Evolutionary conservation across 148 eudicot species (phyloP).

Genomic region (Cornus florida): DNA sequence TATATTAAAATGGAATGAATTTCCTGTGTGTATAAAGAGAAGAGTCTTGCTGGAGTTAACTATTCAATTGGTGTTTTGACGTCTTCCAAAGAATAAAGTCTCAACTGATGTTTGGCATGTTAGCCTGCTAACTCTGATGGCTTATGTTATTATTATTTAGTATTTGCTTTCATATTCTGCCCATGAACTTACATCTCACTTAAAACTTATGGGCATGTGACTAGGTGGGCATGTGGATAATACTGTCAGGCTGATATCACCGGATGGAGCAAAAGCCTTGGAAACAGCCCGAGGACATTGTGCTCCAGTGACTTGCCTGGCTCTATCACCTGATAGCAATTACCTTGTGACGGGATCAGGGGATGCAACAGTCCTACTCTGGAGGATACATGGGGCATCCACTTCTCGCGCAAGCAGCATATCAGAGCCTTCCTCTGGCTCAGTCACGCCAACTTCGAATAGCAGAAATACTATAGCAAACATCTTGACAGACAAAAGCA

Average conservation of each 20-base stretch:
- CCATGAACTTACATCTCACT: not conserved
- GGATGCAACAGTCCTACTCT: constrained; percentile 76
- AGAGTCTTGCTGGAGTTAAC: not conserved
- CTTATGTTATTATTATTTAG: not conserved
- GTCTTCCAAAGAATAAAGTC: not conserved
- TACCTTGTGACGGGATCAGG: constrained; percentile 93
- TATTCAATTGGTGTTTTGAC: not conserved
- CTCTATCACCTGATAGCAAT: constrained; percentile 75
- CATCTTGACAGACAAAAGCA: constrained; percentile 54
- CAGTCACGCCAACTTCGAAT: constrained; percentile 54
- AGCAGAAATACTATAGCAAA: constrained; percentile 42
- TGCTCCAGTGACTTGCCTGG: constrained; percentile 95
- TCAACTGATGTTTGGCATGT: not conserved
- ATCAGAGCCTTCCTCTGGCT: constrained; percentile 50
- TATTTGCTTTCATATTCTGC: not conserved
- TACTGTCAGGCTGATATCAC: constrained; percentile 78
- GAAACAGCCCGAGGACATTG: constrained; percentile 90
- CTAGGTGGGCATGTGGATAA: constrained; percentile 96
- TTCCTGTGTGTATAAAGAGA: not conserved
- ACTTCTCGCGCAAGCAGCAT: constrained; percentile 40
- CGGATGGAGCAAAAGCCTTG: constrained; percentile 85
- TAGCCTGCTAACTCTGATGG: not conserved
- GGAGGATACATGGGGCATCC: constrained; percentile 71
- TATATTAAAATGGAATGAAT: not conserved
- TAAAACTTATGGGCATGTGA: constrained; percentile 4